These are phyloP conservation scores for Claviceps sp. DNA, from an alignment of 2,329 filamentous ascomycete species.

Conservation along the genomic window DNA sequence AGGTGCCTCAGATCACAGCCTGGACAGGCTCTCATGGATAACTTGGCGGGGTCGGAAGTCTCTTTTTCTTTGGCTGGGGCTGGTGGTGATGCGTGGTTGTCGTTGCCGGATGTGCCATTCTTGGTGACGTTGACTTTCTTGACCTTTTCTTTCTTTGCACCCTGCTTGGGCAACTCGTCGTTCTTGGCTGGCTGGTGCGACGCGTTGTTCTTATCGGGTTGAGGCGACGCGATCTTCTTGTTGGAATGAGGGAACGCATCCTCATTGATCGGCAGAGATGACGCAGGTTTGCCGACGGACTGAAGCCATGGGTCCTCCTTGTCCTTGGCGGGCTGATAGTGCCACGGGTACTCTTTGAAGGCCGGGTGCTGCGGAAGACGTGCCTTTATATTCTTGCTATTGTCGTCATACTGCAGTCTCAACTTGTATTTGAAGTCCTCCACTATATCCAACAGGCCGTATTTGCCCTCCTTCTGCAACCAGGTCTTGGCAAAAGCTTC, in stretches of 20 bases:
- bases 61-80: not conserved
- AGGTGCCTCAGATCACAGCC: conserved; percentile 5
- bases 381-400: too few relatives aligned
- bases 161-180: too few relatives aligned
- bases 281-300: not conserved
- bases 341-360: too few relatives aligned
- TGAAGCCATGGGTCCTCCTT: not conserved
- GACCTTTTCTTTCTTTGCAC: not conserved
- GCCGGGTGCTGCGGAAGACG: too few relatives aligned
- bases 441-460: conserved; percentile 4
- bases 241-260: too few relatives aligned
- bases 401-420: not conserved
- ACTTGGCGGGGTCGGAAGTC: not conserved
- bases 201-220: too few relatives aligned
- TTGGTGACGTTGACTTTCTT: not conserved
- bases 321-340: too few relatives aligned
- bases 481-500: conserved; percentile 1
- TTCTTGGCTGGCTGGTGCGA: too few relatives aligned
- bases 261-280: not conserved
- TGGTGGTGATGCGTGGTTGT: not conserved
- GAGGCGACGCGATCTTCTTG: too few relatives aligned
- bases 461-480: not conserved
- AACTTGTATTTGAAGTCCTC: conserved; percentile 6
- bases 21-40: conserved; percentile 2
- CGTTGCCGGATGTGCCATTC: not conserved